phyloP scores from a whole-genome alignment of 2,329 filamentous ascomycete genomes.

The Trichoderma sp. region DNA sequence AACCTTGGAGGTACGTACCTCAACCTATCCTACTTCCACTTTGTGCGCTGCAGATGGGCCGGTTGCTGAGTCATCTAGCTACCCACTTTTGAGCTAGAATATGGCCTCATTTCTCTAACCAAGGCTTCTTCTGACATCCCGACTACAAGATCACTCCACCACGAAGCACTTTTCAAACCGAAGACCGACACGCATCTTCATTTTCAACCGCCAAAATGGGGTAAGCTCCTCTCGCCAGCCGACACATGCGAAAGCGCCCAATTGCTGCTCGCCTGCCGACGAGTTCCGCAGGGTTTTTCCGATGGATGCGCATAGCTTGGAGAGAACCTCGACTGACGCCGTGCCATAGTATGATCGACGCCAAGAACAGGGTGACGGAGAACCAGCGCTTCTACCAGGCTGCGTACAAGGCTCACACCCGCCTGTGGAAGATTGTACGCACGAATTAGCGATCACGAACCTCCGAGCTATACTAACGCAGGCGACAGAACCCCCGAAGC shows the following conservation, averaged over 20 bases:
- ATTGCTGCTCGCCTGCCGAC: constrained; percentile 4
- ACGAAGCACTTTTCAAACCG: constrained; percentile 25
- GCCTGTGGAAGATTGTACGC: constrained; percentile 76
- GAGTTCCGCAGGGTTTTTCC: neutral
- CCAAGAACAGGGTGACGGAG: constrained; percentile 72
- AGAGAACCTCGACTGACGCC: constrained; percentile 1
- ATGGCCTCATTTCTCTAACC: constrained; percentile 41
- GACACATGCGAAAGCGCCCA: neutral
- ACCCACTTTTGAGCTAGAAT: constrained; percentile 32
- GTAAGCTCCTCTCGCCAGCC: constrained; percentile 31
- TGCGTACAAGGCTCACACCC: constrained; percentile 65
- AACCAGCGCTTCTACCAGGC: constrained; percentile 74
- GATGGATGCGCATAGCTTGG: constrained; percentile 2
- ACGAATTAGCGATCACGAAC: constrained; percentile 21
- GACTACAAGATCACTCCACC: constrained; percentile 26
- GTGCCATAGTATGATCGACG: constrained; percentile 58
- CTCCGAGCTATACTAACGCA: constrained; percentile 16
- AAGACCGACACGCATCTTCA: constrained; percentile 27
- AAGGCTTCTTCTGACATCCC: constrained; percentile 14
- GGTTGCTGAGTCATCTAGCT: constrained; percentile 37
- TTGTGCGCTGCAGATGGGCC: constrained; percentile 4
- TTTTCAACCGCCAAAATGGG: constrained; percentile 39
- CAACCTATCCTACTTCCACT: neutral
- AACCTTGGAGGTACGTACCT: neutral
- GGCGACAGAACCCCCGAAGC: constrained; percentile 60